Evolutionary conservation across 1,139 yeast genomes (phyloP).

Genomic region (Debaryomycetaceae sp.): DNA sequence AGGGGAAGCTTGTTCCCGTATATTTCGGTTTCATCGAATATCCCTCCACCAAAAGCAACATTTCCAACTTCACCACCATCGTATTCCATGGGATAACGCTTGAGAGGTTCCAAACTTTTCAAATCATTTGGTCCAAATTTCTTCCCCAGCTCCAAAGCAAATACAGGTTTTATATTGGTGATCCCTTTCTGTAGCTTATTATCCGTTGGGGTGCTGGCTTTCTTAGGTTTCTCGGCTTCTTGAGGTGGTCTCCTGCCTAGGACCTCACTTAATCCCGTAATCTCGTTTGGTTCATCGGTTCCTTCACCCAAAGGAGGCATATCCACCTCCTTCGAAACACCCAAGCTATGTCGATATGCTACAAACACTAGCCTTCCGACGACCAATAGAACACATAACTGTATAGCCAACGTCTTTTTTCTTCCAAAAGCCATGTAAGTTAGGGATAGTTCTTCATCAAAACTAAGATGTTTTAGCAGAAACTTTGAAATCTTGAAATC

Average conservation of each 20-base stretch:
- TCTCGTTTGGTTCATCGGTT: background rate
- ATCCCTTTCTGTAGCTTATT: no score
- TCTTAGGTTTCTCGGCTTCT: background rate
- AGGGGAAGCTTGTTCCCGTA: background rate
- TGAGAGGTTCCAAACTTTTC: background rate
- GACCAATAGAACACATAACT: background rate
- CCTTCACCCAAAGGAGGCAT: background rate
- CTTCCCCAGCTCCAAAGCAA: background rate
- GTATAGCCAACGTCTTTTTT: background rate
- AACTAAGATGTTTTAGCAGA: no score
- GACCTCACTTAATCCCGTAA: no score
- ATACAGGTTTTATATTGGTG: background rate
- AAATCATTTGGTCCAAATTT: background rate
- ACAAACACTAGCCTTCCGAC: background rate
- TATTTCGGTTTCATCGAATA: background rate
- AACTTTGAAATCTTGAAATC: no score
- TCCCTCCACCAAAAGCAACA: constrained; percentile 1
- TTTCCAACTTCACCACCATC: constrained; percentile 7
- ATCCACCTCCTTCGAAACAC: background rate
- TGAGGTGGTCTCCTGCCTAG: background rate
- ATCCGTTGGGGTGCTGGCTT: background rate
- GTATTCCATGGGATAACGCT: constrained; percentile 2
- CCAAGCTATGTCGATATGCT: background rate
- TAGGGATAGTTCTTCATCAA: no score
- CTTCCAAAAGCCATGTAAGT: background rate